Percentiles rank a stretch among this genome's conserved stretches.
Evolutionary conservation across 495 filamentous ascomycete species (phyloP).

Genomic region (Sporormia fimetaria): DNA sequence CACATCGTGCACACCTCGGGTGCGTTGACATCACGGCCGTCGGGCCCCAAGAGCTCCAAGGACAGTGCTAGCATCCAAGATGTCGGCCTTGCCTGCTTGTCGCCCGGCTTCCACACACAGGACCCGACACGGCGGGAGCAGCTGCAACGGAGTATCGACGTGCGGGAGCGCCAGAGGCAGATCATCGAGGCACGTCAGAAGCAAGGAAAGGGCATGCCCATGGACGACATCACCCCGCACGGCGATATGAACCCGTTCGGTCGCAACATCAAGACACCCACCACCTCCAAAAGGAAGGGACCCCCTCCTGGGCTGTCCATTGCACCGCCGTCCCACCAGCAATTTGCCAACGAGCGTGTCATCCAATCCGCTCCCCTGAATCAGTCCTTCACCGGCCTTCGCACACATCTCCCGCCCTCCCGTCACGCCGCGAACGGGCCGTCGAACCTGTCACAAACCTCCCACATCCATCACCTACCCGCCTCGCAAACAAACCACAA

Average conservation of each 20-base stretch:
- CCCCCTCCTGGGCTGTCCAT: constrained; percentile 88
- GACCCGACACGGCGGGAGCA: constrained; percentile 96
- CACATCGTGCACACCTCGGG: constrained; percentile 36
- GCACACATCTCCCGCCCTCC: constrained; percentile 68
- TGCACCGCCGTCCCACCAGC: constrained; percentile 87
- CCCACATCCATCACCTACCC: constrained; percentile 84
- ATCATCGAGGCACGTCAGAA: constrained; percentile 92
- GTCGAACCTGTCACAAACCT: constrained; percentile 72
- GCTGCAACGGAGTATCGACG: constrained; percentile 82
- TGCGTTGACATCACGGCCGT: constrained; percentile 48
- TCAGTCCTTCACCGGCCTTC: constrained; percentile 80
- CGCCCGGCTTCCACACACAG: constrained; percentile 88
- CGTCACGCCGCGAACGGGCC: constrained; percentile 77
- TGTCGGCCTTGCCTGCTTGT: constrained; percentile 87
- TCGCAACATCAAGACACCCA: constrained; percentile 48
- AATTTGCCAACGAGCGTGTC: constrained; percentile 90
- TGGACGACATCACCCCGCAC: constrained; percentile 40
- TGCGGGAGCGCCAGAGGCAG: constrained; percentile 84
- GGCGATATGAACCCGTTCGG: constrained; percentile 42
- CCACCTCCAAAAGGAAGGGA: constrained; percentile 53
- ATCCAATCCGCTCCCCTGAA: constrained; percentile 95
- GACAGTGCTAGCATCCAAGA: constrained; percentile 71
- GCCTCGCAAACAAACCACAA: constrained; percentile 85
- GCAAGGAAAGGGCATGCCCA: constrained; percentile 39
- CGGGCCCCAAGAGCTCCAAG: constrained; percentile 67